Base-by-base conservation (phyloP, 768 basidiomycete species). In the Pholiota microspora region DNA sequence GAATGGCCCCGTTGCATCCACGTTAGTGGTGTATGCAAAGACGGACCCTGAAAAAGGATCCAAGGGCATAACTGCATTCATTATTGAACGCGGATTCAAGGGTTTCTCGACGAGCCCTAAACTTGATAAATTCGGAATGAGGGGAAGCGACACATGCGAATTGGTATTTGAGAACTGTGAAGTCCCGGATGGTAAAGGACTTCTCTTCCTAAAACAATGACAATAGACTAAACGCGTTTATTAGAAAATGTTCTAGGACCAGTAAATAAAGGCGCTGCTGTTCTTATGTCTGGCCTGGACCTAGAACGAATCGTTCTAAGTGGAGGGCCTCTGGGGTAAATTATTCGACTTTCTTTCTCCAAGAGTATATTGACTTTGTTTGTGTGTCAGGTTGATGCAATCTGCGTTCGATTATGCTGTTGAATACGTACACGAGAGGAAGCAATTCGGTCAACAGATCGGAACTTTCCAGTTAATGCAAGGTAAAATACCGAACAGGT, bases 381-480 rank as follows among this genome's bases (percentile, higher is more conserved):
- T 44, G n/a, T n/a, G n/a, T n/a, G n/a, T 18, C 50, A 92, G 91
- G 25, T 78, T 96, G 53, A 94, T 94, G 92, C 94, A 95, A 69
- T 87, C 92, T 7, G 92, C 95, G 4, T 94, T 96, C 64, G 94
- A 97, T 68, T 77, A 86, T 58, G 87, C 90, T 8, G 77, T 93
- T 7, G 86, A 89, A 64, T 97, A 97, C 67, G 81, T 94, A n/a
- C 95, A 98, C 65, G 87, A 94, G 52, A 81, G 95, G 58, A 84
- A 92, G 69, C 95, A 98, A 66, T 98, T 98, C 61, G 92, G 88
- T 32, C 83, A 83, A 63, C 85, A 88, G 8, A 79, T 98, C 38
- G 95, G 90, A 18, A 88, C 88, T 29, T 96, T 97, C 78, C 94
- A 97, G 69, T 67, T 97, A 53, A 97, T 98, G 91, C 95, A 97